Evolutionary conservation across 768 basidiomycete species (phyloP).

Genomic region (Strobilomyces dryophilus): DNA sequence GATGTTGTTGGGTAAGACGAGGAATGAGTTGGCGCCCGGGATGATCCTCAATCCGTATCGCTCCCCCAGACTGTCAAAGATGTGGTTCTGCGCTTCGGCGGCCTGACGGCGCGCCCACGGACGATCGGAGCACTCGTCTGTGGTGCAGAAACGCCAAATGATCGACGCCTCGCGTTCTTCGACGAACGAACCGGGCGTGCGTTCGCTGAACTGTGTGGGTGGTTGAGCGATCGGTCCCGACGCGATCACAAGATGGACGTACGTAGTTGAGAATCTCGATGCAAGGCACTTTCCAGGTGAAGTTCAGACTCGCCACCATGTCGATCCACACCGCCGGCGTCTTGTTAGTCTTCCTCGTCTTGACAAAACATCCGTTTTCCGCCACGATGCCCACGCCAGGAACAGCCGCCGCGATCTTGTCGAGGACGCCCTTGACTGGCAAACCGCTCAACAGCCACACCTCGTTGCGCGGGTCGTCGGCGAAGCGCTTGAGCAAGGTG

Average conservation of each 20-base stretch:
- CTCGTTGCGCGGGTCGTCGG: slow-evolving; percentile 64
- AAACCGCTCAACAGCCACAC: slow-evolving; percentile 83
- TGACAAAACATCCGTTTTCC: slow-evolving; percentile 87
- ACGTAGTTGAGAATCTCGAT: slow-evolving; percentile 84
- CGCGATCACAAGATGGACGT: slow-evolving; percentile 26
- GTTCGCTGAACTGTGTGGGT: slow-evolving; percentile 68
- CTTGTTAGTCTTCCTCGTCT: slow-evolving; percentile 39
- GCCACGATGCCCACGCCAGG: slow-evolving; percentile 79
- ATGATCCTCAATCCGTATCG: slow-evolving; percentile 81
- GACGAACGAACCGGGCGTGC: slow-evolving; percentile 81
- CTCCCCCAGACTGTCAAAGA: slow-evolving; percentile 84
- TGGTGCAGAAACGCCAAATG: slow-evolving; percentile 84
- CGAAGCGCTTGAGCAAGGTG: slow-evolving; percentile 50
- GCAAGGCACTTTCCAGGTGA: slow-evolving; percentile 78
- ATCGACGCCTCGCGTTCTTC: slow-evolving; percentile 81
- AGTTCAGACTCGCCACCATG: slow-evolving; percentile 74
- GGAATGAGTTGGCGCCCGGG: slow-evolving; percentile 74
- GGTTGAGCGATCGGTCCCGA: neutral
- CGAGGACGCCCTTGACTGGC: slow-evolving; percentile 57
- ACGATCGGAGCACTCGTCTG: slow-evolving; percentile 50
- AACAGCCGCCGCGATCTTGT: slow-evolving; percentile 53
- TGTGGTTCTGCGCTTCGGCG: slow-evolving; percentile 89
- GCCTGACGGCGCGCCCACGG: slow-evolving; percentile 86
- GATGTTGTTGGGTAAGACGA: slow-evolving; percentile 78
- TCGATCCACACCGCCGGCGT: slow-evolving; percentile 58